Conservation (phyloP, 257 asterid genomes). For the Prunella vulgaris region DNA sequence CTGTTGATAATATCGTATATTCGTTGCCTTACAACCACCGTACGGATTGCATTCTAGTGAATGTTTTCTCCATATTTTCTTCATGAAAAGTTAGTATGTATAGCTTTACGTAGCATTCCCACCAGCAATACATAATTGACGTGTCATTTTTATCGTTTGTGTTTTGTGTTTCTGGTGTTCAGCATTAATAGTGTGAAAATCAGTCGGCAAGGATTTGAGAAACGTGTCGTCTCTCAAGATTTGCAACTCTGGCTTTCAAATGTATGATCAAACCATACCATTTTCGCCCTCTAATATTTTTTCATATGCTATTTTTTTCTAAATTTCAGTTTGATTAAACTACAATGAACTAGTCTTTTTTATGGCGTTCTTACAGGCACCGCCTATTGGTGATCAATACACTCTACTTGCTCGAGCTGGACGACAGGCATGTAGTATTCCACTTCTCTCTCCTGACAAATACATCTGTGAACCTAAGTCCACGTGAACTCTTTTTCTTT, state of each 20-base stretch:
- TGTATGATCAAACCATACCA: slow-evolving; percentile 30
- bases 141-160: not conserved
- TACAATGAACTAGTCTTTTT: not conserved
- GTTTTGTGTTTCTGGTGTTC: slow-evolving; percentile 3
- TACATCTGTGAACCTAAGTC: no score
- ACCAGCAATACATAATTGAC: not conserved
- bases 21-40: not conserved
- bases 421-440: slow-evolving; percentile 54
- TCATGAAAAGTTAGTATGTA: not conserved
- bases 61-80: not conserved
- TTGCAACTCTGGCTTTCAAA: slow-evolving; percentile 98
- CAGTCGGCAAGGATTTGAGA: slow-evolving; percentile 90
- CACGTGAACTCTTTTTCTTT: no score
- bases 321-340: not conserved
- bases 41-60: not conserved
- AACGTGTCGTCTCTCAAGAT: slow-evolving; percentile 92
- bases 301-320: not conserved
- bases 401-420: slow-evolving; percentile 98
- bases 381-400: slow-evolving; percentile 65
- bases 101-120: not conserved
- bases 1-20: not conserved
- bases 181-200: slow-evolving; percentile 63
- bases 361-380: slow-evolving; percentile 46
- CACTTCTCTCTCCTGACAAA: not conserved
- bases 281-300: not conserved